These are phyloP conservation scores for Solanum megistacrolobum DNA, from an alignment of 257 asterid species.

Conservation along the genomic window DNA sequence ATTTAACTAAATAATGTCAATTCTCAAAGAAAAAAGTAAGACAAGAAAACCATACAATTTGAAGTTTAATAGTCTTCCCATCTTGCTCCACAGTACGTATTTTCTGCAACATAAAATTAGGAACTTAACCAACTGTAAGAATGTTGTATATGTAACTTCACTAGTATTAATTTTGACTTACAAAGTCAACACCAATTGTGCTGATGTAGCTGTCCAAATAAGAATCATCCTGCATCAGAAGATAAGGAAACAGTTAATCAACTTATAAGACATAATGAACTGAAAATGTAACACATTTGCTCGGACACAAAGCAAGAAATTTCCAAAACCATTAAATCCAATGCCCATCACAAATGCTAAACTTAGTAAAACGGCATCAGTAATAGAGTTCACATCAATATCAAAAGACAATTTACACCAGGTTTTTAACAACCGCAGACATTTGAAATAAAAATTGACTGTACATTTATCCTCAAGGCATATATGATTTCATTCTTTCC, in stretches of 20 bases:
- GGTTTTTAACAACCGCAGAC: neutral
- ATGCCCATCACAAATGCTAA: neutral
- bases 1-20: neutral
- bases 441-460: neutral
- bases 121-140: neutral
- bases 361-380: neutral
- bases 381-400: neutral
- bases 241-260: neutral
- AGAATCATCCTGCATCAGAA: slow-evolving; percentile 61
- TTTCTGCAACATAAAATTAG: slow-evolving; percentile 39
- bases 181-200: slow-evolving; percentile 94
- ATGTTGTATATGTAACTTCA: neutral
- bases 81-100: slow-evolving; percentile 88
- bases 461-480: neutral
- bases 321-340: neutral
- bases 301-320: neutral
- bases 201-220: slow-evolving; percentile 87
- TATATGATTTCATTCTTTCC: neutral
- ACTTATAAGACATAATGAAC: neutral
- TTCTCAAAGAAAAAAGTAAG: neutral
- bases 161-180: slow-evolving; percentile 23
- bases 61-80: slow-evolving; percentile 76
- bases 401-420: neutral
- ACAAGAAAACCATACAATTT: slow-evolving; percentile 39
- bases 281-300: neutral